A percentile compares a stretch with the other conserved stretches of the same genome.
phyloP scores from a whole-genome alignment of 768 basidiomycete species.

The Termitomyces sp. region DNA sequence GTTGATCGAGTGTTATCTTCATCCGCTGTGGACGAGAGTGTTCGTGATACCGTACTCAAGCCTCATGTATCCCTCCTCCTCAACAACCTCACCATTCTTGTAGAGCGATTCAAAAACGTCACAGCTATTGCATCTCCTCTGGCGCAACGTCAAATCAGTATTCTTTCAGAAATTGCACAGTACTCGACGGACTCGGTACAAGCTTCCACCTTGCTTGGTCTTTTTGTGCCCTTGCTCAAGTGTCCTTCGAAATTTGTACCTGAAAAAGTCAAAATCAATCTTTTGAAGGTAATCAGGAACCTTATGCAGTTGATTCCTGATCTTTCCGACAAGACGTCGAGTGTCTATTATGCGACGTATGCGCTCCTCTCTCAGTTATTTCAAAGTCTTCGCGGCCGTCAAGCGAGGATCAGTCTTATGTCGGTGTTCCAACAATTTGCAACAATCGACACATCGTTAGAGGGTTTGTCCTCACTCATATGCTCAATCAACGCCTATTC shows the following conservation, averaged over 20 bases:
- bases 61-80: conserved; percentile 72
- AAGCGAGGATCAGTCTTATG: conserved; percentile 65
- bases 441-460: conserved; percentile 39
- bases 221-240: conserved; percentile 78
- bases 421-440: conserved; percentile 52
- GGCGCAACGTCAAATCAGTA: conserved; percentile 73
- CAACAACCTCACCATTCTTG: conserved; percentile 60
- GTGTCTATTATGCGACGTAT: conserved; percentile 47
- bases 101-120: conserved; percentile 53
- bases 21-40: conserved; percentile 41
- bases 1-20: conserved; percentile 62
- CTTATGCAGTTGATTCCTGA: conserved; percentile 65
- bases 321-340: conserved; percentile 38
- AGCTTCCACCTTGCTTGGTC: conserved; percentile 61
- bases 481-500: conserved; percentile 84
- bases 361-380: conserved; percentile 72
- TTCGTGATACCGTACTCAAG: conserved; percentile 51
- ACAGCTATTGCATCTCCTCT: conserved; percentile 52
- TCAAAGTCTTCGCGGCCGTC: conserved; percentile 65
- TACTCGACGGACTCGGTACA: conserved; percentile 66
- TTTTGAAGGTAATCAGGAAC: conserved; percentile 65
- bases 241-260: conserved; percentile 70
- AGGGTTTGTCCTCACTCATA: conserved; percentile 46
- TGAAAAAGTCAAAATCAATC: conserved; percentile 81
- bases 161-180: conserved; percentile 76